Percentiles rank a stretch among this genome's conserved stretches.
Conservation (phyloP, 768 basidiomycete species). For the Rhodotorula taiwanensis region DNA sequence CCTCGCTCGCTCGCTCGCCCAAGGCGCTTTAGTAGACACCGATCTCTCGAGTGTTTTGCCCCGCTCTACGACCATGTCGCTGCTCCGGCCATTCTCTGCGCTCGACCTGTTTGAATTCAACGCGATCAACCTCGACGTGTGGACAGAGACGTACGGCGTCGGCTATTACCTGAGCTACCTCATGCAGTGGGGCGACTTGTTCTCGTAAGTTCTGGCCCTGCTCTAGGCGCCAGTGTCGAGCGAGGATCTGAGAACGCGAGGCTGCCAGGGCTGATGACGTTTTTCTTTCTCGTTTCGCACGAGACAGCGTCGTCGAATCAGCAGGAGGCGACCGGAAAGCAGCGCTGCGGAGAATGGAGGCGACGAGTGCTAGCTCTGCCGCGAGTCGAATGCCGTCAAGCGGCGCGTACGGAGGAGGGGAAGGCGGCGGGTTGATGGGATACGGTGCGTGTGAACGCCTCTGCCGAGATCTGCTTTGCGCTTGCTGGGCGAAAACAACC, state of each 20-base stretch:
- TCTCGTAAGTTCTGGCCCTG: conserved; percentile 46
- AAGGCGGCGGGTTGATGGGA: conserved; percentile 64
- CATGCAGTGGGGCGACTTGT: conserved; percentile 84
- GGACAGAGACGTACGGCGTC: conserved; percentile 96
- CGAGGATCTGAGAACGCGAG: not conserved
- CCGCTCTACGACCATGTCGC: conserved; percentile 27
- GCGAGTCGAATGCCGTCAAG: not conserved
- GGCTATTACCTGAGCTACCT: conserved; percentile 84
- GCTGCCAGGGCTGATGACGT: too few relatives aligned
- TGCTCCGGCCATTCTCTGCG: conserved; percentile 38
- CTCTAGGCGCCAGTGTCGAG: not conserved
- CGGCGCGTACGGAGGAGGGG: conserved; percentile 20
- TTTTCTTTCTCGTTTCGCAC: too few relatives aligned
- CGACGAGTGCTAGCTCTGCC: not conserved
- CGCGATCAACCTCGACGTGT: conserved; percentile 71
- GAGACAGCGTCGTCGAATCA: conserved; percentile 33
- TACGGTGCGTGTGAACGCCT: conserved; percentile 76
- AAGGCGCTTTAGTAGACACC: too few relatives aligned
- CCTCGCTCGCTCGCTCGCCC: too few relatives aligned
- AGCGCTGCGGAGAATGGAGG: not conserved
- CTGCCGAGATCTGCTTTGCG: too few relatives aligned
- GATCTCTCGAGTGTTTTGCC: too few relatives aligned
- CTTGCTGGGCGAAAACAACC: too few relatives aligned
- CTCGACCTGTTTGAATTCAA: conserved; percentile 40
- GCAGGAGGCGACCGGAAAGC: conserved; percentile 10